A percentile compares a stretch with the other conserved stretches of the same genome.
Evolutionary conservation across 31 red algal genomes (phyloP).

Genomic region (Pterothamnion heteromorphum): DNA sequence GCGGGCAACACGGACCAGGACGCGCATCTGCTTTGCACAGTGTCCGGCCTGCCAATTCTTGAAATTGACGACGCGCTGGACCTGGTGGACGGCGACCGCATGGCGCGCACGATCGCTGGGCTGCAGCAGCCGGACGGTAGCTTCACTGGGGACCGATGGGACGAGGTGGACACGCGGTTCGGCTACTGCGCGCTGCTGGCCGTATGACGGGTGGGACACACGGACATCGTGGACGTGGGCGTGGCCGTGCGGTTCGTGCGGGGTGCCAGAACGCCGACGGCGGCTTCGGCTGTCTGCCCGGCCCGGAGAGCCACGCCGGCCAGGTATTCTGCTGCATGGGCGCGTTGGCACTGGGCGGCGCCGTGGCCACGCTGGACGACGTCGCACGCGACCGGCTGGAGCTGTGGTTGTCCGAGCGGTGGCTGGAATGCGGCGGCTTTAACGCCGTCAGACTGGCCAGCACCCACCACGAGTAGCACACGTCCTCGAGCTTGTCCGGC

Average conservation of each 20-base stretch:
- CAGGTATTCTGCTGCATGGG: conserved; percentile 97
- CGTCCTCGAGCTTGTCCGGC: no score
- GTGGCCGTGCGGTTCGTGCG: no score
- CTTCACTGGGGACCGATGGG: conserved; percentile 84
- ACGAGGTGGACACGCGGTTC: conserved; percentile 92
- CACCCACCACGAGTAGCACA: no score
- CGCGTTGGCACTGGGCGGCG: conserved; percentile 64
- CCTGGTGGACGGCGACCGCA: conserved; percentile 48
- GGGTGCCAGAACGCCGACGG: conserved; percentile 92
- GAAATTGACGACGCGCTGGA: conserved; percentile 62
- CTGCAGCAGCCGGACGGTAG: conserved; percentile 79
- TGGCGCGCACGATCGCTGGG: conserved; percentile 44
- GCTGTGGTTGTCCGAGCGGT: conserved; percentile 81
- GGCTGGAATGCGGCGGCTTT: conserved; percentile 83
- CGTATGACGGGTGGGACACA: conserved; percentile 45
- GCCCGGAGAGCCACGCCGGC: conserved; percentile 90
- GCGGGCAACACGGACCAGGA: conserved; percentile 84
- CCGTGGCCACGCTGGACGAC: conserved; percentile 39
- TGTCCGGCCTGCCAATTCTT: conserved; percentile 81
- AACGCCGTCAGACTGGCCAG: no score
- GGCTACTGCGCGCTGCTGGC: conserved; percentile 75
- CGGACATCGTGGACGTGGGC: conserved; percentile 52
- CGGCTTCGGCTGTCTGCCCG: conserved; percentile 88
- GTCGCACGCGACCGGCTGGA: conserved; percentile 56
- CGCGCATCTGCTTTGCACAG: conserved; percentile 79